A percentile compares a stretch with the other conserved stretches of the same genome.
These are phyloP conservation scores for sunflower (Helianthus annuus) DNA, from an alignment of 129 eudicot genomes.

Conservation along the genomic window HanXRQr2.0-SUNRISE NC_035438.2:43630785-43631284, in stretches of 20 bases:
- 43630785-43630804: constrained; percentile 98
- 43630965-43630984: constrained; percentile 79
- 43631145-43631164: constrained; percentile 60
- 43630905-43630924: constrained; percentile 91
- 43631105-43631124: constrained; percentile 52
- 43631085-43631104: background rate
- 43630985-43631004: constrained; percentile 83
- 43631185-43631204: constrained; percentile 38
- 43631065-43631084: background rate
- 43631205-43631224: constrained; percentile 17
- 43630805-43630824: constrained; percentile 95
- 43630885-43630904: background rate
- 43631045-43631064: constrained; percentile 27
- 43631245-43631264: constrained; percentile 42
- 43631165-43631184: constrained; percentile 58
- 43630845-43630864: background rate
- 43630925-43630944: constrained; percentile 94
- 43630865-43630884: background rate
- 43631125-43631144: constrained; percentile 51
- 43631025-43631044: constrained; percentile 30
- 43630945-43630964: constrained; percentile 88
- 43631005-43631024: constrained; percentile 54
- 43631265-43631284: constrained; percentile 31
- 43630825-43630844: constrained; percentile 84
- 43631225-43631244: constrained; percentile 20